Evolutionary conservation across 1,284 basidiomycete species (phyloP).

Genomic region (Ceratobasidium sp.): DNA sequence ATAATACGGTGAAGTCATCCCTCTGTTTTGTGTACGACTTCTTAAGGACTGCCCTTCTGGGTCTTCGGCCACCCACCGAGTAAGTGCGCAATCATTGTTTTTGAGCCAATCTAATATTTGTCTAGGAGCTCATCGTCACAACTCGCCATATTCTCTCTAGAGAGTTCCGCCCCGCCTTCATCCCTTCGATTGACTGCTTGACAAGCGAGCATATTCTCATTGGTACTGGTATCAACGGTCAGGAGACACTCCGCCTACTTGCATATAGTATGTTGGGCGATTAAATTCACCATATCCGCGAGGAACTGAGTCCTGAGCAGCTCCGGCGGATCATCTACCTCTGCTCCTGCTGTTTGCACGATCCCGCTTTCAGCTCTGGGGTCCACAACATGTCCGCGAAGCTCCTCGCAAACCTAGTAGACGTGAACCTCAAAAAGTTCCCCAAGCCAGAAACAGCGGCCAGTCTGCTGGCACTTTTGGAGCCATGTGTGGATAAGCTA

Average conservation of each 20-base stretch:
- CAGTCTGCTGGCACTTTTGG: constrained; percentile 78
- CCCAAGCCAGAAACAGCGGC: constrained; percentile 69
- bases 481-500: constrained; percentile 87
- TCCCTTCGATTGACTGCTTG: no score
- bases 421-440: constrained; percentile 80
- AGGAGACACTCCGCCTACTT: constrained; percentile 81
- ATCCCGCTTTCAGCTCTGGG: constrained; percentile 79
- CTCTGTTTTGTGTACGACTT: constrained; percentile 82
- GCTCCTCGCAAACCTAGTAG: no score
- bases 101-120: constrained; percentile 2
- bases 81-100: constrained; percentile 47
- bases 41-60: constrained; percentile 94
- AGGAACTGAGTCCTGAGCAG: constrained; percentile 84
- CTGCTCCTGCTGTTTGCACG: constrained; percentile 90
- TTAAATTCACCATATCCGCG: constrained; percentile 89
- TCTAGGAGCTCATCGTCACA: constrained; percentile 89
- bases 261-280: constrained; percentile 93
- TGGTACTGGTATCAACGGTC: no score
- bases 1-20: constrained; percentile 81
- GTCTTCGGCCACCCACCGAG: constrained; percentile 82
- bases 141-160: constrained; percentile 90
- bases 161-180: constrained; percentile 80
- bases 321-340: constrained; percentile 83
- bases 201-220: no score
- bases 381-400: constrained; percentile 94